Percentiles rank a stretch among this genome's conserved stretches.
phyloP scores from a whole-genome alignment of 495 filamentous ascomycete species.

The Aspergillus biplanus region DNA sequence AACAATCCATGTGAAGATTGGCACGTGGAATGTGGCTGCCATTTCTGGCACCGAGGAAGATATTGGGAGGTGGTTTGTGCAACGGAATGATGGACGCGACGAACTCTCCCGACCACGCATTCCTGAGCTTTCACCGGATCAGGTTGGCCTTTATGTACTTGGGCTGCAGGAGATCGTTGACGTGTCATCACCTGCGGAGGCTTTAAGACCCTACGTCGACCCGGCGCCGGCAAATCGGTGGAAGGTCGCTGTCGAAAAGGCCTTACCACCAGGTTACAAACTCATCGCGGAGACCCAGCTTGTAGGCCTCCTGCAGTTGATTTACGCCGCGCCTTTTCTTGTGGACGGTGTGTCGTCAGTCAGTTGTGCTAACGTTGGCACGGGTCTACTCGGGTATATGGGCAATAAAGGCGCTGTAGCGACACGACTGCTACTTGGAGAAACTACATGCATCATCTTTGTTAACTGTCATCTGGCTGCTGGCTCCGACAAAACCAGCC shows the following conservation, averaged over 20 bases:
- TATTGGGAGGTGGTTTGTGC: slow-evolving; percentile 81
- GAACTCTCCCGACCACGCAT: slow-evolving; percentile 52
- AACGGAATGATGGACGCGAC: slow-evolving; percentile 69
- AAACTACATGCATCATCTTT: slow-evolving; percentile 86
- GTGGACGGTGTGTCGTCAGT: slow-evolving; percentile 72
- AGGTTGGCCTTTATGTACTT: slow-evolving; percentile 86
- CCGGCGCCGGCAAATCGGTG: slow-evolving; percentile 70
- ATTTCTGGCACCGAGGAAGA: slow-evolving; percentile 83
- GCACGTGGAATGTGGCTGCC: slow-evolving; percentile 93
- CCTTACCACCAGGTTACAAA: slow-evolving; percentile 75
- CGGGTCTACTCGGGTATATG: slow-evolving; percentile 87
- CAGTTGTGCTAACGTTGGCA: slow-evolving; percentile 78
- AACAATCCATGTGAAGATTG: slow-evolving; percentile 79
- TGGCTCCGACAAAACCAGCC: slow-evolving; percentile 72
- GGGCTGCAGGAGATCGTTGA: slow-evolving; percentile 93
- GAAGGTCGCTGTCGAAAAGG: slow-evolving; percentile 71
- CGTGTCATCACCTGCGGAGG: slow-evolving; percentile 68
- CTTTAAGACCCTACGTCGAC: slow-evolving; percentile 73
- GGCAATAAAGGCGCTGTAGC: slow-evolving; percentile 94
- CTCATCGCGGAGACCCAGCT: slow-evolving; percentile 82
- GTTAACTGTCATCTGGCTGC: slow-evolving; percentile 90
- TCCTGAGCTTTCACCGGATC: slow-evolving; percentile 43
- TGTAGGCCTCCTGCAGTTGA: slow-evolving; percentile 79
- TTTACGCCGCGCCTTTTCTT: slow-evolving; percentile 80
- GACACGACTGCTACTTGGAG: slow-evolving; percentile 82